Conservation (phyloP, 345 rosid species). For the Melaleuca alternifolia region DNA sequence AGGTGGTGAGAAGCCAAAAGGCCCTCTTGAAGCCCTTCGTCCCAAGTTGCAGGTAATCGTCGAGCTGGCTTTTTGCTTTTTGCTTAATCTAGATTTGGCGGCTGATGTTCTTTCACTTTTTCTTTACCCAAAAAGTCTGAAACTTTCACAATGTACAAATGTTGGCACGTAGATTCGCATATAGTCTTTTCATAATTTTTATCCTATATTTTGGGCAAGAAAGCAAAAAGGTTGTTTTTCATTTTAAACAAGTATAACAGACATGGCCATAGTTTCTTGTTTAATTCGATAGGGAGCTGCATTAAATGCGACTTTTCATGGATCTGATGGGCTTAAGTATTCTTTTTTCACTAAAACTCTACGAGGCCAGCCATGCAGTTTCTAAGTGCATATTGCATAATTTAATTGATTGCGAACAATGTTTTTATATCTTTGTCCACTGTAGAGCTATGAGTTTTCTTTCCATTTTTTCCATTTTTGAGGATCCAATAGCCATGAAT, state of each 20-base stretch:
- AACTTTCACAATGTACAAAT: background rate
- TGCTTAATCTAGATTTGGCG: background rate
- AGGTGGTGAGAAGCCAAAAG: constrained; percentile 96
- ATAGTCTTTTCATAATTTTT: background rate
- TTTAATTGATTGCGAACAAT: background rate
- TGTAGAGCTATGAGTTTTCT: background rate
- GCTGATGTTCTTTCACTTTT: background rate
- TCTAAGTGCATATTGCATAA: background rate
- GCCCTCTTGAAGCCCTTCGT: constrained; percentile 98
- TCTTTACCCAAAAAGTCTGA: background rate
- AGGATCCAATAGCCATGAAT: background rate
- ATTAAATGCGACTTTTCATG: background rate
- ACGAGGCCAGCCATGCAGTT: background rate
- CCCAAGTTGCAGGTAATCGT: constrained; percentile 83
- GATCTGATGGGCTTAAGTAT: background rate
- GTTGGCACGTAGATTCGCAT: background rate
- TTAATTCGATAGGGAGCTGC: background rate
- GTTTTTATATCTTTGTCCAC: background rate
- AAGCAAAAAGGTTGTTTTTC: background rate
- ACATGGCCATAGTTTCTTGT: background rate
- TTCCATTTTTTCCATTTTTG: background rate
- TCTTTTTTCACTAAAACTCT: background rate
- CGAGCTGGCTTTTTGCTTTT: background rate
- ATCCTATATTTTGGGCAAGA: background rate
- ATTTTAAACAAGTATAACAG: background rate